Base-by-base conservation (phyloP, 257 asterid genomes). In the Capsicum pubescens region DNA sequence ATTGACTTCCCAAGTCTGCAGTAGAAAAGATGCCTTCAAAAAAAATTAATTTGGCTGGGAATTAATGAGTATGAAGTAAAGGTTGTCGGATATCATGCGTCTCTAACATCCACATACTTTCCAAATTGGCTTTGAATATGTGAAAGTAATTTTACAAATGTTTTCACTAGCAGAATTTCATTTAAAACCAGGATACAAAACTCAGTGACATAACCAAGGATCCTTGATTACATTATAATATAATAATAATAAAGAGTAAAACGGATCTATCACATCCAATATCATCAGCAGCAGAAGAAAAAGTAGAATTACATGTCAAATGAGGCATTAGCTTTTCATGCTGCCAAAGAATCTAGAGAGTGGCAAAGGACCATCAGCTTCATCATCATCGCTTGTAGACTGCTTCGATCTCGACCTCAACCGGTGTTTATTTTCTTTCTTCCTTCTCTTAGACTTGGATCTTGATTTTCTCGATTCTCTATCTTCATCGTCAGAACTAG, bases 321-420 rank as follows among this genome's bases (percentile, higher is more conserved):
- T 26, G 81, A 76, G 63, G 61, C 57, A 85, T 91, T 93, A 93
- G 86, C 83, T 87, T 89, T 90, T 93, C 66, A 82, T 54, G 88
- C 79, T 89, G 84, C 95, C 99, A 86, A 95, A 95, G 91, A 95
- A 95, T 87, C 91, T 90, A 78, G 99, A 95, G 81, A 95, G 97
- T 3, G 98, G 99, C 85, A 95, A 87, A 32, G 98, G 98, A 68
- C 99, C 98, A 13, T 86, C 93, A 74, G 87, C 91, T 59, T 89
- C 92, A 79, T 87, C 90, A 26, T 86, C 78, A 52, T 88, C 91
- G 9, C 88, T 83, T 83, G 88, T 80, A 4, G 87, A 84, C 21
- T 87, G 91, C 90, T 92, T 94, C n/a, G 94, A 91, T 84, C 89
- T 92, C 14, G 93, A 92, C 21, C 88, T 92, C 9, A 92, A 92